Evolutionary conservation across 305 asterid species (phyloP).

Genomic region (Solanum hybrid): DNA sequence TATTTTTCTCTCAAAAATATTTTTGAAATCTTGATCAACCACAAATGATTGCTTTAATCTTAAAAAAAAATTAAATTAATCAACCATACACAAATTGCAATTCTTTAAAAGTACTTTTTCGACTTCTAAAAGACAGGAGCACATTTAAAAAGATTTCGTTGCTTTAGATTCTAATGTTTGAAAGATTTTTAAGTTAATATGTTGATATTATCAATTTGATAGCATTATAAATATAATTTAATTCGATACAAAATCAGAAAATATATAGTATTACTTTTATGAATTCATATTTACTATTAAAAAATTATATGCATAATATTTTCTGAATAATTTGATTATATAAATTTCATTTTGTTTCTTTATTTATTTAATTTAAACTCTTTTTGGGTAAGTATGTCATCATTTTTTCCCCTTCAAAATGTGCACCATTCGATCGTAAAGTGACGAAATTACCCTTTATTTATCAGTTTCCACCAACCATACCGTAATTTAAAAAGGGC

Average conservation of each 20-base stretch:
- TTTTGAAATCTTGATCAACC: not conserved
- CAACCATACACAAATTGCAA: not conserved
- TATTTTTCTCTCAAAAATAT: too few relatives aligned
- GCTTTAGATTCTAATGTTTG: not conserved
- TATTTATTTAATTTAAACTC: not conserved
- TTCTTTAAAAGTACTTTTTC: not conserved
- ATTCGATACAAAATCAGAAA: not conserved
- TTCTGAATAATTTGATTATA: not conserved
- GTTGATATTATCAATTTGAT: not conserved
- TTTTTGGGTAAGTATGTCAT: not conserved
- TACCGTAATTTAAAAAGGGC: not conserved
- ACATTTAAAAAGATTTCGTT: not conserved
- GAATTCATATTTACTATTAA: not conserved
- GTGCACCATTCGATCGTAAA: not conserved
- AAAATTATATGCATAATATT: not conserved
- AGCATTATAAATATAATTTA: not conserved
- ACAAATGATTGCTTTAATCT: not conserved
- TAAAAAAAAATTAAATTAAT: not conserved
- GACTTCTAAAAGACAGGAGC: not conserved
- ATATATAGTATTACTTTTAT: not conserved
- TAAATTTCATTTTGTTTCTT: not conserved
- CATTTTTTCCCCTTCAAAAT: not conserved
- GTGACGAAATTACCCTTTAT: slow-evolving; percentile 6
- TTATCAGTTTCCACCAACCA: not conserved
- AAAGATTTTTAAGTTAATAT: not conserved